Conservation (phyloP, 148 eudicot genomes). For the Dysphania ambrosioides region DNA sequence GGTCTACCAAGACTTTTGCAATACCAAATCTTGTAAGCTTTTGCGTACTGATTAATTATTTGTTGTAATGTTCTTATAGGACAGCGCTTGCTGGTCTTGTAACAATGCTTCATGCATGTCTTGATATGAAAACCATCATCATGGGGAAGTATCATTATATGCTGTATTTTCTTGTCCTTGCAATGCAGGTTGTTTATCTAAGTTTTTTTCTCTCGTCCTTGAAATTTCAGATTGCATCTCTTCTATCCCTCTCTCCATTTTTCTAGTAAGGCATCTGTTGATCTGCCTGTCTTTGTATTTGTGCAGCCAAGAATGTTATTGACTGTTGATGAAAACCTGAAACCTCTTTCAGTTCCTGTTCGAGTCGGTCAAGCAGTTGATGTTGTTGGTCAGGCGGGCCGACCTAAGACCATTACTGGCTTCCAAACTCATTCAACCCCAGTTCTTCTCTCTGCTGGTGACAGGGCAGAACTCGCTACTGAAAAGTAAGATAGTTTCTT, state of each 20-base stretch:
- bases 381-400: conserved; percentile 95
- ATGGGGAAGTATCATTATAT: conserved; percentile 86
- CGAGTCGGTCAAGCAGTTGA: conserved; percentile 98
- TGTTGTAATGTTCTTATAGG: conserved; percentile 31
- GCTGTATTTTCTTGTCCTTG: conserved; percentile 79
- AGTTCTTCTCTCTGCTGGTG: conserved; percentile 86
- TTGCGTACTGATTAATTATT: conserved; percentile 4
- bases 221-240: not conserved
- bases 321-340: conserved; percentile 90
- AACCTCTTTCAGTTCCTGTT: conserved; percentile 92
- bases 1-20: not conserved
- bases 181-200: conserved; percentile 66
- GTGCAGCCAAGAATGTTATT: conserved; percentile 89
- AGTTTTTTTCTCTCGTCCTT: not conserved
- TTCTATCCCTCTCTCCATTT: not conserved
- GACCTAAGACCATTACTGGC: conserved; percentile 93
- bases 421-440: conserved; percentile 97
- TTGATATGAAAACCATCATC: conserved; percentile 78
- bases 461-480: conserved; percentile 95
- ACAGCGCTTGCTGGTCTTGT: conserved; percentile 86
- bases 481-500: conserved; percentile 55
- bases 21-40: not conserved
- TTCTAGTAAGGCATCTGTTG: not conserved
- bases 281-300: conserved; percentile 4
- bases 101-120: conserved; percentile 70